Conservation (phyloP, 2,329 filamentous ascomycete species). For the Cordyceps cateniannulata region DNA sequence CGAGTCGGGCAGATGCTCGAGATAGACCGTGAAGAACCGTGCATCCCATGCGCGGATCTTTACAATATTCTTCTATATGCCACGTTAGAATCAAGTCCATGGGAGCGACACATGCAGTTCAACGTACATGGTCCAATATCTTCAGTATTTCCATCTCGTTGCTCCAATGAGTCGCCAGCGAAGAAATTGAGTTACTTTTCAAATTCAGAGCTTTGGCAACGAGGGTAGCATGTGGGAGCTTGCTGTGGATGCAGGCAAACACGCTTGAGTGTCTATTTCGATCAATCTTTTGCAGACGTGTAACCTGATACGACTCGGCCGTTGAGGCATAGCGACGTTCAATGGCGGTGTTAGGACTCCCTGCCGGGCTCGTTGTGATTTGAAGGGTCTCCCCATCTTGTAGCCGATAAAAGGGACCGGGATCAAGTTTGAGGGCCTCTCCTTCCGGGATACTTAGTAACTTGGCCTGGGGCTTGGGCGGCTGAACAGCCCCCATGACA, state of each 20-base stretch:
- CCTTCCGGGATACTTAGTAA: not conserved
- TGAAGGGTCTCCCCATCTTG: not conserved
- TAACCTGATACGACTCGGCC: not conserved
- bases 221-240: not conserved
- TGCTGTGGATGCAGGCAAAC: slow-evolving; percentile 5
- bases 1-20: slow-evolving; percentile 2
- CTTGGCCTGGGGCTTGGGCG: not conserved
- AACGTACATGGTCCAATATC: not conserved
- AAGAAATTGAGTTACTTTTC: not conserved
- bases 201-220: slow-evolving; percentile 7
- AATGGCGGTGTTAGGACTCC: not conserved
- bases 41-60: not conserved
- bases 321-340: not conserved
- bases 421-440: not conserved
- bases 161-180: not conserved
- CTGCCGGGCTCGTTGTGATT: not conserved
- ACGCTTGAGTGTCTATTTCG: not conserved
- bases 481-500: not conserved
- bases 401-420: not conserved
- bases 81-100: not conserved
- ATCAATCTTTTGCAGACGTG: not conserved
- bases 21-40: slow-evolving; percentile 1
- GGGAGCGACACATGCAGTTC: not conserved
- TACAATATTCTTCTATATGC: not conserved
- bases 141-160: slow-evolving; percentile 1